phyloP scores from a whole-genome alignment of 2,329 filamentous ascomycete species.

The Fusarium multiceps region DNA sequence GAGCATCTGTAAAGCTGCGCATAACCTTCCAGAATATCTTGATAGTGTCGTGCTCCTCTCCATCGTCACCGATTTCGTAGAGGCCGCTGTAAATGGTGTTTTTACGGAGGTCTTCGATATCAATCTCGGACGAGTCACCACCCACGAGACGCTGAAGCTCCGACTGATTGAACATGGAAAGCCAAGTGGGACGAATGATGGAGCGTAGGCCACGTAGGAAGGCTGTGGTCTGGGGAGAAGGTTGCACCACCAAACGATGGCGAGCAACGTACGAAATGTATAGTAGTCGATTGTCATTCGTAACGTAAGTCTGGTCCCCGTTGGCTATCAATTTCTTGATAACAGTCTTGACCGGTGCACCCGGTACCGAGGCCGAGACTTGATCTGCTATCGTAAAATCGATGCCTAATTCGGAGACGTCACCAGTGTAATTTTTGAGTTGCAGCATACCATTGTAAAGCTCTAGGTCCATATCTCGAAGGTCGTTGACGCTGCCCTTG shows the following conservation, averaged over 20 bases:
- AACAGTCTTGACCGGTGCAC: slow-evolving; percentile 66
- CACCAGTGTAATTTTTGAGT: slow-evolving; percentile 86
- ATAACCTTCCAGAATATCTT: slow-evolving; percentile 93
- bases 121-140: slow-evolving; percentile 86
- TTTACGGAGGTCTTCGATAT: slow-evolving; percentile 83
- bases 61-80: slow-evolving; percentile 90
- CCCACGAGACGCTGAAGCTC: slow-evolving; percentile 94
- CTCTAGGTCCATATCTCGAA: slow-evolving; percentile 89
- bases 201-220: slow-evolving; percentile 87
- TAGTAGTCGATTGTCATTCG: slow-evolving; percentile 90
- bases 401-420: slow-evolving; percentile 76
- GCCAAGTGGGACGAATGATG: slow-evolving; percentile 92
- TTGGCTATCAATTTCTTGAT: slow-evolving; percentile 81
- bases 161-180: slow-evolving; percentile 98
- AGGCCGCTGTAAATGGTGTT: slow-evolving; percentile 91
- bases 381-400: slow-evolving; percentile 91
- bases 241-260: slow-evolving; percentile 85
- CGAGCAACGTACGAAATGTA: slow-evolving; percentile 94
- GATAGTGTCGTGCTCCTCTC: slow-evolving; percentile 85
- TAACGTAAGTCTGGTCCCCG: slow-evolving; percentile 82
- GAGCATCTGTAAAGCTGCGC: slow-evolving; percentile 76
- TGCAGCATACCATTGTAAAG: slow-evolving; percentile 86
- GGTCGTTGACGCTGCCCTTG: slow-evolving; percentile 92
- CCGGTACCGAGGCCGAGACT: slow-evolving; percentile 59
- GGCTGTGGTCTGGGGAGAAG: slow-evolving; percentile 81